Percentiles rank a stretch among this genome's conserved stretches.
These are phyloP conservation scores for Pichia heedii DNA, from an alignment of 805 yeast genomes.

Conservation along the genomic window DNA sequence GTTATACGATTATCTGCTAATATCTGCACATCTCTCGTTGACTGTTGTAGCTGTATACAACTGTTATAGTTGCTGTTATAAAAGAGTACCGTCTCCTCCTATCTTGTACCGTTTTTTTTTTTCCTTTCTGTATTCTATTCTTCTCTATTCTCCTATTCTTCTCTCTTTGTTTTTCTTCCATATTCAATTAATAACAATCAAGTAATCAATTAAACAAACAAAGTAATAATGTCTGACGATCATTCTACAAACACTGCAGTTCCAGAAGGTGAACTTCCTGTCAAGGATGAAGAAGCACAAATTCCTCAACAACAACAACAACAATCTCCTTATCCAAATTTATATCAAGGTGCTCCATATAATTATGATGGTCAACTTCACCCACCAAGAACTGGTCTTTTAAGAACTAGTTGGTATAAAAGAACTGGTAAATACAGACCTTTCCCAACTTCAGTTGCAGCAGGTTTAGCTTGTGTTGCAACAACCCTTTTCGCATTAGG, in stretches of 20 bases:
- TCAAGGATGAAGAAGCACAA: constrained; percentile 13
- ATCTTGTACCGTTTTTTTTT: too few relatives aligned
- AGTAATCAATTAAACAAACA: too few relatives aligned
- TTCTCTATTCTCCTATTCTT: too few relatives aligned
- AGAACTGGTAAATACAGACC: constrained; percentile 33
- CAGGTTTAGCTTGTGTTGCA: constrained; percentile 39
- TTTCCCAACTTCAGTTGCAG: constrained; percentile 40
- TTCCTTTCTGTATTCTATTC: too few relatives aligned
- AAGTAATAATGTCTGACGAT: constrained; percentile 16
- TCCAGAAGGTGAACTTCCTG: constrained; percentile 9
- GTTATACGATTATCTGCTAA: too few relatives aligned
- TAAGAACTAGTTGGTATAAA: constrained; percentile 37
- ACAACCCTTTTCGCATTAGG: constrained; percentile 41
- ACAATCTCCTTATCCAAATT: neutral
- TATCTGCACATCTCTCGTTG: too few relatives aligned
- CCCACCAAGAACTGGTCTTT: constrained; percentile 32
- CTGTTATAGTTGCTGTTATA: too few relatives aligned
- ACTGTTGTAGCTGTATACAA: too few relatives aligned
- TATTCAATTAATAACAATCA: too few relatives aligned
- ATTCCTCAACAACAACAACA: constrained; percentile 4
- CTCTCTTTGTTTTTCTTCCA: neutral
- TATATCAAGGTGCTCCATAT: constrained; percentile 11
- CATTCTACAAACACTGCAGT: constrained; percentile 22
- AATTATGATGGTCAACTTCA: constrained; percentile 21
- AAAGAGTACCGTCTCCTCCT: too few relatives aligned